A percentile compares a stretch with the other conserved stretches of the same genome.
Evolutionary conservation across 179 eudicot species (phyloP).

Genomic region (Heliamphora ciliata): DNA sequence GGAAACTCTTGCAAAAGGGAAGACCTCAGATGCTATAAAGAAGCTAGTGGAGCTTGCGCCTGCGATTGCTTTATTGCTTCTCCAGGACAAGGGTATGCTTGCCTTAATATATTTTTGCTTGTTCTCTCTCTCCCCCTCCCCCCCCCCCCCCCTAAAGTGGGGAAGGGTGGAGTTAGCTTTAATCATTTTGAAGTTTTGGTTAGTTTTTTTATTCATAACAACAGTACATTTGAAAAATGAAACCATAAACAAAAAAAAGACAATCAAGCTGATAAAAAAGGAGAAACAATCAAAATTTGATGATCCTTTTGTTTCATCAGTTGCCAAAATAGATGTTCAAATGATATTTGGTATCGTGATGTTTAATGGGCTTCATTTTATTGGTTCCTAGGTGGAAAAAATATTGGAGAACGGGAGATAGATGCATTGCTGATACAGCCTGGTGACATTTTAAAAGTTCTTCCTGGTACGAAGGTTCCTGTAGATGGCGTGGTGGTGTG

Average conservation of each 20-base stretch:
- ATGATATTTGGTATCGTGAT: constrained; percentile 8
- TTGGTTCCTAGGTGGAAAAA: constrained; percentile 54
- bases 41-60: constrained; percentile 90
- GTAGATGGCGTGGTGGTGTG: constrained; percentile 75
- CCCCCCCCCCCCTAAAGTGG: neutral
- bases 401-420: constrained; percentile 66
- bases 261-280: neutral
- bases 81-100: constrained; percentile 64
- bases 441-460: constrained; percentile 74
- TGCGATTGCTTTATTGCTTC: constrained; percentile 73
- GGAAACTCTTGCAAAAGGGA: constrained; percentile 84
- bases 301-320: neutral
- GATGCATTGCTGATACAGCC: constrained; percentile 89
- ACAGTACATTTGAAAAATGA: neutral
- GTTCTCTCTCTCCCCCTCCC: neutral
- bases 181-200: neutral
- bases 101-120: neutral
- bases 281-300: neutral
- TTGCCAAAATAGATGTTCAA: constrained; percentile 5
- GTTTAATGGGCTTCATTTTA: constrained; percentile 11
- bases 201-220: neutral
- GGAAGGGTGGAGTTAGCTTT: neutral
- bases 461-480: constrained; percentile 86
- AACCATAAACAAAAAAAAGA: neutral
- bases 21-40: constrained; percentile 87